These are phyloP conservation scores for Purpureocillium lavendulum DNA, from an alignment of 2,329 filamentous ascomycete species.

Conservation along the genomic window DNA sequence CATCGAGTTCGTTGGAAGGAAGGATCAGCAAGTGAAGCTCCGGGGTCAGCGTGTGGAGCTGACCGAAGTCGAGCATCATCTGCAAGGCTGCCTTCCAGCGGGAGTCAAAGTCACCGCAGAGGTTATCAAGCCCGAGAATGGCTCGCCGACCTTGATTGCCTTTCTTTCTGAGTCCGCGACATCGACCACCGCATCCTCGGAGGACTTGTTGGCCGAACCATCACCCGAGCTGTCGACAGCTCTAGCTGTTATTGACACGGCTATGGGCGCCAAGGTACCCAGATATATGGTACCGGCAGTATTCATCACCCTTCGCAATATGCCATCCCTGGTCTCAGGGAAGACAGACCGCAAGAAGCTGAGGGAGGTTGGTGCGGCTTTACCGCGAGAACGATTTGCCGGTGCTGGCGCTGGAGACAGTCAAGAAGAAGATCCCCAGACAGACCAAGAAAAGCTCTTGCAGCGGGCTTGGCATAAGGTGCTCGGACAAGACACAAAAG, in stretches of 20 bases:
- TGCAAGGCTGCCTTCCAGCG: conserved; percentile 32
- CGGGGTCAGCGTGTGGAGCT: conserved; percentile 58
- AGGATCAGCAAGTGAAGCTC: conserved; percentile 61
- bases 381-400: conserved; percentile 31
- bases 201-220: conserved; percentile 16
- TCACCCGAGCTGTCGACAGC: conserved; percentile 22
- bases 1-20: conserved; percentile 52
- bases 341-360: conserved; percentile 41
- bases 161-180: conserved; percentile 27
- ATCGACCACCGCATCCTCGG: conserved; percentile 4
- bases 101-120: conserved; percentile 37
- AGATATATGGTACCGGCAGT: conserved; percentile 40
- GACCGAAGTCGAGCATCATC: conserved; percentile 42
- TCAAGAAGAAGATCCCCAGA: conserved; percentile 26
- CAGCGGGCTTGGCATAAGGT: conserved; percentile 28
- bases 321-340: conserved; percentile 38
- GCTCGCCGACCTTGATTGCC: conserved; percentile 36
- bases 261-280: conserved; percentile 25
- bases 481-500: conserved; percentile 23
- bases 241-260: conserved; percentile 20
- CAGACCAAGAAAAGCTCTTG: conserved; percentile 27
- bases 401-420: conserved; percentile 13
- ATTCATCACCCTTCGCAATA: conserved; percentile 34
- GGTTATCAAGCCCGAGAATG: conserved; percentile 36
- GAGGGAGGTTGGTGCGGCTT: conserved; percentile 32